Base-by-base conservation (phyloP, 2,329 filamentous ascomycete genomes). In the Pestalotiopsis sp. region DNA sequence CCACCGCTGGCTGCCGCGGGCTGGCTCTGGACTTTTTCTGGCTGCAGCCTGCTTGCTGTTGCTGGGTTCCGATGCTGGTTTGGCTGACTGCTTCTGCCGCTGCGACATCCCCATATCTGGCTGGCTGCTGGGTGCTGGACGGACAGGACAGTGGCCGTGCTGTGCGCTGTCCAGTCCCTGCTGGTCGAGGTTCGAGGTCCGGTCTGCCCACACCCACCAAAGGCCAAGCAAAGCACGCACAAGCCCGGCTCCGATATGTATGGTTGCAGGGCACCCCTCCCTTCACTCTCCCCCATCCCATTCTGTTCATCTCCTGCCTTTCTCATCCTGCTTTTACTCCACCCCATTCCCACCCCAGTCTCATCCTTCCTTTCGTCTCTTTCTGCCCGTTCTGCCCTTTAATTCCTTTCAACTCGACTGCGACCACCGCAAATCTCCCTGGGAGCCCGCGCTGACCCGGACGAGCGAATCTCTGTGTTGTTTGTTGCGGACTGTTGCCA, bases 291-390 rank as follows among this genome's bases (percentile, higher is more conserved):
- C n/a, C 61, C 61, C 38, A 49, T 36, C 23, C 62, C 23, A n/a
- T 57, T 38, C 41, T 23, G 45, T 60, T 45, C 56, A 45, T 63
- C 66, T 67, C 66, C 66, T 63, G 66, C 59, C 66, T 63, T 63
- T 67, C 66, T 56, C 39, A 66, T 66, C 52, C 36, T 57, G 20
- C 27, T 56, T 39, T 57, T 63, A 57, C 57, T 63, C 66, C 59
- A 63, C 66, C 59, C 66, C 17, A n/a, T 52, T 39, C 39, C 41
- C 45, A 36, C 39, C 59, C 66, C 66, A 61, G 45, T 60, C 65
- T 52, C 64, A 66, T 66, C 64, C 61, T 31, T 64, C 61, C 61
- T 64, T 64, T 23, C 14, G 13, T 52, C 61, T 36, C 41, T 39
- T 61, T 56, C 45, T 56, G n/a, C 4, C 62, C 41, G 13, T 27